Base-by-base conservation (phyloP, 441 rosid genomes). In the Raphanus hybrid region DNA sequence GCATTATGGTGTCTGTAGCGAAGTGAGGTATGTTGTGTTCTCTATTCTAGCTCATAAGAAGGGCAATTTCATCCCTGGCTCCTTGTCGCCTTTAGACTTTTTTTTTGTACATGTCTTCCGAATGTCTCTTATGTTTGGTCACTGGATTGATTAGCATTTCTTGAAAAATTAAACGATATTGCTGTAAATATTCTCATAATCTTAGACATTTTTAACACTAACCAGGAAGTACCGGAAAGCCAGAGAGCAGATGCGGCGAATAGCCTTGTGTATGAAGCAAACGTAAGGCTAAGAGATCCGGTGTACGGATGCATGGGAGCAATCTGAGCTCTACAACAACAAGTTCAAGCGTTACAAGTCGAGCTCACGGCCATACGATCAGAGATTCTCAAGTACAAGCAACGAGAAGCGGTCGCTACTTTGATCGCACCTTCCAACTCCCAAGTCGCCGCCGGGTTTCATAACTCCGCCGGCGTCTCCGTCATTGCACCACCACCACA, bases 211-310 rank as follows among this genome's bases (percentile, higher is more conserved):
- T 5, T 29, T 29, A 29, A 29, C 34, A 29, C 34, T 29, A 29
- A 29, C 34, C 34, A 29, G 34, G 34, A 29, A 29, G 34, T 94
- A 12, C 91, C 92, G 0, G 97, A 91, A 70, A 86, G 80, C 69
- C 91, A 88, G 63, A 86, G 94, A 80, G 86, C 88, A 1, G 94
- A 90, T 27, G 85, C 90, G 0, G 92, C 92, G 2, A 88, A 88
- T 72, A 90, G 95, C 76, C 90, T 90, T 0, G 95, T 90, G 50
- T 88, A 86, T 58, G 95, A 90, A 29, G 34, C 34, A 0, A 29
- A 29, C 34, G 34, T 29, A 29, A 29, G 34, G 34, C 34, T 29
- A 5, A 29, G 34, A 29, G 34, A 29, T 29, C 34, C 34, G 34
- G 34, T 29, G 34, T 29, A 29, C 34, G 34, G 34, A 29, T 29